A percentile compares a stretch with the other conserved stretches of the same genome.
phyloP scores from a whole-genome alignment of 129 eudicot species.

The Flaveria linearis region DNA sequence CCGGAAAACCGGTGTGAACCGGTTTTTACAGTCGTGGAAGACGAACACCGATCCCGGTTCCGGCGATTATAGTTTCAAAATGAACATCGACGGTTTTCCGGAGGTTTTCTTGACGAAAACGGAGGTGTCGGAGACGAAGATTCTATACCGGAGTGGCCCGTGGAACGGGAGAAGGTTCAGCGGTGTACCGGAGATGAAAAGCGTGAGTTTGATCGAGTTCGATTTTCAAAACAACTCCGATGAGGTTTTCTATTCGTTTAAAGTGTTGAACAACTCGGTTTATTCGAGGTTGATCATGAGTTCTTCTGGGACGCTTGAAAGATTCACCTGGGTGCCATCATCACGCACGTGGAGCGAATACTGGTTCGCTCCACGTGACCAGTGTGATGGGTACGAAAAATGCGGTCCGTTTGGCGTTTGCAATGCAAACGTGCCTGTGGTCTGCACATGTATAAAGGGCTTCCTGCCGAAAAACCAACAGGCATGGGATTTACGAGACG shows the following conservation, averaged over 20 bases:
- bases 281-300: slow-evolving; percentile 50
- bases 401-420: slow-evolving; percentile 68
- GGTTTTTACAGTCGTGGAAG: slow-evolving; percentile 54
- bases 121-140: not conserved
- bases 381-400: slow-evolving; percentile 49
- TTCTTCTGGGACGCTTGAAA: slow-evolving; percentile 33
- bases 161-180: slow-evolving; percentile 66
- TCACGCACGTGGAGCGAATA: slow-evolving; percentile 44
- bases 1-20: slow-evolving; percentile 37
- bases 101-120: slow-evolving; percentile 30
- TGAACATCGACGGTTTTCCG: slow-evolving; percentile 49
- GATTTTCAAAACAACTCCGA: slow-evolving; percentile 22
- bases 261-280: slow-evolving; percentile 25
- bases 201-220: slow-evolving; percentile 28
- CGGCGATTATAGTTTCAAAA: slow-evolving; percentile 43
- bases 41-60: slow-evolving; percentile 39
- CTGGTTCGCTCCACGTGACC: slow-evolving; percentile 70
- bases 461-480: slow-evolving; percentile 45
- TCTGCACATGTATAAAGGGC: slow-evolving; percentile 55
- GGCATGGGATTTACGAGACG: slow-evolving; percentile 66
- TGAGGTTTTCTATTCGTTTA: slow-evolving; percentile 47
- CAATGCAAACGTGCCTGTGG: slow-evolving; percentile 40
- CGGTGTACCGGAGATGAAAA: slow-evolving; percentile 68
- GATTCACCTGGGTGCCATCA: slow-evolving; percentile 55
- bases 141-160: slow-evolving; percentile 58